A percentile compares a stretch with the other conserved stretches of the same genome.
These are phyloP conservation scores for Jacaranda mimosifolia DNA, from an alignment of 257 asterid genomes.

Conservation along the genomic window DNA sequence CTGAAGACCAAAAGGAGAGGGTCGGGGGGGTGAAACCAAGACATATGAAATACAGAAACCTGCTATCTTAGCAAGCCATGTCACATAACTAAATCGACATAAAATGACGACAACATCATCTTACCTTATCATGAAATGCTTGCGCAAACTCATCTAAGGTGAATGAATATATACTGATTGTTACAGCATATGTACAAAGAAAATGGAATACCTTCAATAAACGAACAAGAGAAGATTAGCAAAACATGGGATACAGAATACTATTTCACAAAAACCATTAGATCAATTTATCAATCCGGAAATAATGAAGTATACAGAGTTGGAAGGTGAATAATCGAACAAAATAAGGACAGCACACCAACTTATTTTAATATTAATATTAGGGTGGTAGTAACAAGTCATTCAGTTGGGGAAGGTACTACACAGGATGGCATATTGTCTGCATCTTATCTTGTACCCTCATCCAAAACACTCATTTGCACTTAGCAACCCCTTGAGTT, in stretches of 20 bases:
- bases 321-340: constrained; percentile 1
- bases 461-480: not conserved
- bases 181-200: constrained; percentile 77
- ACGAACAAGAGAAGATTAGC: constrained; percentile 29
- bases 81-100: not conserved
- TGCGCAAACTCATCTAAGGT: constrained; percentile 85
- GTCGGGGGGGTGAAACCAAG: constrained; percentile 32
- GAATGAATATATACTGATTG: constrained; percentile 64
- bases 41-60: constrained; percentile 28
- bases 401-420: not conserved
- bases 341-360: constrained; percentile 7
- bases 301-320: constrained; percentile 19
- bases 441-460: constrained; percentile 25
- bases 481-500: constrained; percentile 1
- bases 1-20: constrained; percentile 54
- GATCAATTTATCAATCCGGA: not conserved
- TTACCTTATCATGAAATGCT: constrained; percentile 89
- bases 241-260: not conserved
- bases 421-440: constrained; percentile 1
- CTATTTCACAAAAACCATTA: not conserved
- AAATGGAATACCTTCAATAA: constrained; percentile 83
- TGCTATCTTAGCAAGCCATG: constrained; percentile 27
- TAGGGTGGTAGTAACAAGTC: not conserved
- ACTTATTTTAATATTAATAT: not conserved
- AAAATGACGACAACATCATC: constrained; percentile 34